A percentile compares a stretch with the other conserved stretches of the same genome.
These are phyloP conservation scores for Croton setiger DNA, from an alignment of 441 rosid species.

Conservation along the genomic window DNA sequence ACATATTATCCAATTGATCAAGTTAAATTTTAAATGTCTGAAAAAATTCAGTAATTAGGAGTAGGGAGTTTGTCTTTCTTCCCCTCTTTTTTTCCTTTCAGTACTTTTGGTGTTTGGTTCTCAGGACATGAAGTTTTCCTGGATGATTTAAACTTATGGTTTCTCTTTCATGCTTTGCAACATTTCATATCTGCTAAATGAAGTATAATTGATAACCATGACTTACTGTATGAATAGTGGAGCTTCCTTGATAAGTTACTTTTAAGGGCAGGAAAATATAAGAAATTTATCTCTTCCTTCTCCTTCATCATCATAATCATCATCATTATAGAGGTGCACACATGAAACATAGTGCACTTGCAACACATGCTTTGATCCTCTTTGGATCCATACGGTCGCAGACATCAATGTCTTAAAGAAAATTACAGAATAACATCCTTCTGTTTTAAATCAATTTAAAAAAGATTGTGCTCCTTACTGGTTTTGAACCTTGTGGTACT, in stretches of 20 bases:
- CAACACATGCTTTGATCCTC: background rate
- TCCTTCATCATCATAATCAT: too few species aligned
- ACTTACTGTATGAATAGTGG: too few species aligned
- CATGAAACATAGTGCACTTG: background rate
- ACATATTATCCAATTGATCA: background rate
- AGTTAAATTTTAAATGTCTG: background rate
- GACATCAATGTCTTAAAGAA: background rate
- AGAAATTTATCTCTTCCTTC: background rate
- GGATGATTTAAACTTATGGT: too few species aligned
- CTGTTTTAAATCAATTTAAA: background rate
- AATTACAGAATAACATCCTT: background rate
- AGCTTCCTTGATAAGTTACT: too few species aligned
- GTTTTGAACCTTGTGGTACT: background rate
- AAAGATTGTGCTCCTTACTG: background rate
- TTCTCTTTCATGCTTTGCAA: too few species aligned
- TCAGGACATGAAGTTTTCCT: too few species aligned
- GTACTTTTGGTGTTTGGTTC: too few species aligned
- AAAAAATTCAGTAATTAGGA: too few species aligned
- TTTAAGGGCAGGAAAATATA: background rate
- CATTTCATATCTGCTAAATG: too few species aligned
- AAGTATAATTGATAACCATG: too few species aligned
- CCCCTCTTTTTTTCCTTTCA: too few species aligned
- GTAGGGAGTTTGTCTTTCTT: too few species aligned
- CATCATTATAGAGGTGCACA: background rate
- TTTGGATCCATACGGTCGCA: background rate